These are phyloP conservation scores for Herpotrichia juniperi DNA, from an alignment of 2,329 filamentous ascomycete species.

Conservation along the genomic window DNA sequence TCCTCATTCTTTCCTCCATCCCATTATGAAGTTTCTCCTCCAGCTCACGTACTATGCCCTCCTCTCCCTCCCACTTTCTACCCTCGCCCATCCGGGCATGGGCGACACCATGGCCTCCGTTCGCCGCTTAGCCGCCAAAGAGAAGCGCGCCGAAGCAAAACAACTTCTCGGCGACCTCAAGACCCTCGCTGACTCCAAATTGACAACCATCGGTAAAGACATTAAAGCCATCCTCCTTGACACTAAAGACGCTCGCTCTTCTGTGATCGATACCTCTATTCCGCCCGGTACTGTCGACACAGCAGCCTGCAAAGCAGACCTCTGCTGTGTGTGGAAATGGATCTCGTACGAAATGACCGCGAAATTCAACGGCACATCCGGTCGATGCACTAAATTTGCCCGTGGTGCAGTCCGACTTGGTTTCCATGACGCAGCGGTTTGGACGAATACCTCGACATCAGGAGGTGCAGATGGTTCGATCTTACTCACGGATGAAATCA, in stretches of 20 bases:
- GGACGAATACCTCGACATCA: conserved; percentile 31
- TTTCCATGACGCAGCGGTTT: conserved; percentile 42
- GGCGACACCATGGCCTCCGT: conserved; percentile 27
- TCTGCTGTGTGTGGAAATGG: conserved; percentile 45
- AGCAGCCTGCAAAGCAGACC: conserved; percentile 40
- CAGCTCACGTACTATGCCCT: conserved; percentile 25
- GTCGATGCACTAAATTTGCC: conserved; percentile 40
- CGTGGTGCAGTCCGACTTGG: conserved; percentile 39
- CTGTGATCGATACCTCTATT: conserved; percentile 26
- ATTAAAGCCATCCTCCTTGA: conserved; percentile 42
- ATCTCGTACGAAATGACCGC: conserved; percentile 42
- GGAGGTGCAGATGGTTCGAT: conserved; percentile 44
- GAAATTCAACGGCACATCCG: conserved; percentile 40
- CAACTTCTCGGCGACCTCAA: conserved; percentile 44
- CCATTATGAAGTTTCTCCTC: conserved; percentile 19
- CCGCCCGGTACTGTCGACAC: conserved; percentile 37
- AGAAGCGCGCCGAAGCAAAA: conserved; percentile 31
- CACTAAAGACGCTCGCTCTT: conserved; percentile 27
- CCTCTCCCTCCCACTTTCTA: conserved; percentile 14
- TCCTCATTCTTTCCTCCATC: not conserved
- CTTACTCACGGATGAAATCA: conserved; percentile 37
- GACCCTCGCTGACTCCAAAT: conserved; percentile 33
- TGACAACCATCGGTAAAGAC: conserved; percentile 39
- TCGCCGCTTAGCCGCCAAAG: conserved; percentile 20
- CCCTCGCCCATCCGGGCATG: conserved; percentile 38